Percentiles rank a stretch among this genome's conserved stretches.
Conservation (phyloP, 176 grass and related monocot genomes). For the Echinochloa phyllopogon region DNA sequence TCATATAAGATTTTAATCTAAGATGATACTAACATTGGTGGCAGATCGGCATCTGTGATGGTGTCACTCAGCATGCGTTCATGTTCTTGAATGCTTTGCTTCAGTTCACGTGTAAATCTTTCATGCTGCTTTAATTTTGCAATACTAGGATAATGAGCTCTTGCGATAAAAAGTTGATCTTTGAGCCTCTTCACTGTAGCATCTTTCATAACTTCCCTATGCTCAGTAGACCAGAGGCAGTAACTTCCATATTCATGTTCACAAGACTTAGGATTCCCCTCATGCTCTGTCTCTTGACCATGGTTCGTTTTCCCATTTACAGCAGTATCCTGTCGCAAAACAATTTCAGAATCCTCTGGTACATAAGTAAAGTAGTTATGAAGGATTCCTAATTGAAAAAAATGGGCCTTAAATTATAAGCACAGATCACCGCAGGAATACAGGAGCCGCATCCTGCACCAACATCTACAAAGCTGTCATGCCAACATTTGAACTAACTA, state of each 20-base stretch:
- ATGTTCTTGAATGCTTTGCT: constrained; percentile 86
- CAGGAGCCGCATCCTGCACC: background rate
- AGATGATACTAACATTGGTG: constrained; percentile 43
- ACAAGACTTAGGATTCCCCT: constrained; percentile 55
- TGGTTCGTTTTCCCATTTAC: constrained; percentile 17
- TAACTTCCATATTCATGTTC: constrained; percentile 84
- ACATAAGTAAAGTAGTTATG: background rate
- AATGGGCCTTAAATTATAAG: background rate
- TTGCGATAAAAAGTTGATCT: constrained; percentile 81
- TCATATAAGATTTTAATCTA: background rate
- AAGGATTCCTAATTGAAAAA: background rate
- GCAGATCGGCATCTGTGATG: constrained; percentile 75
- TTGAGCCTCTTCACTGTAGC: constrained; percentile 66
- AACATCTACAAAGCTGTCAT: background rate
- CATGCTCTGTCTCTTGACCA: constrained; percentile 22
- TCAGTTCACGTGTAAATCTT: constrained; percentile 65
- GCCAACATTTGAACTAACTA: background rate
- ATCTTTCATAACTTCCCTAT: constrained; percentile 82
- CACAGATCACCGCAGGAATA: background rate
- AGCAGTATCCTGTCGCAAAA: constrained; percentile 27
- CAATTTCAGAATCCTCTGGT: constrained; percentile 10
- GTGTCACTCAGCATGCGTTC: constrained; percentile 81
- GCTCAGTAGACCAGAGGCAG: constrained; percentile 82
- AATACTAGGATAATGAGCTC: constrained; percentile 87
- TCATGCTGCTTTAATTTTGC: constrained; percentile 74